Evolutionary conservation across 1,139 yeast genomes (phyloP).

Genomic region (Kurtzmaniella quercitrusa): DNA sequence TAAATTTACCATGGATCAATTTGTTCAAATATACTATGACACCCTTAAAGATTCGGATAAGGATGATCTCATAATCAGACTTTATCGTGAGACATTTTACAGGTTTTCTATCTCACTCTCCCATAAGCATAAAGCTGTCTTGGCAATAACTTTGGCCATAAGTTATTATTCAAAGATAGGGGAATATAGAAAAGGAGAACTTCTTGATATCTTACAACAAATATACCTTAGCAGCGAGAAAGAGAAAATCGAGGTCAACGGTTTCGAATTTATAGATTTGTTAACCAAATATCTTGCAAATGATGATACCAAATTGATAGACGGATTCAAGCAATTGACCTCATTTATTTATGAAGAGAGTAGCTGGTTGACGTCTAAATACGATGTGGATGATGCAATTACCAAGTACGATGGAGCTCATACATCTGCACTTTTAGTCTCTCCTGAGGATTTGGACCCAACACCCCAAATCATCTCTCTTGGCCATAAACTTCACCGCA

Average conservation of each 20-base stretch:
- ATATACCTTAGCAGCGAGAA: background rate
- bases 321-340: conserved; percentile 14
- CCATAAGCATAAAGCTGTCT: conserved; percentile 42
- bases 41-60: conserved; percentile 29
- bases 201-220: conserved; percentile 6
- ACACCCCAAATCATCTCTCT: conserved; percentile 48
- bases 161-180: conserved; percentile 22
- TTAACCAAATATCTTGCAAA: conserved; percentile 12
- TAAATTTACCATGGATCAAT: conserved; percentile 51
- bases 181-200: conserved; percentile 17
- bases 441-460: conserved; percentile 66
- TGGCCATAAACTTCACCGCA: conserved; percentile 23
- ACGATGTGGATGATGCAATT: conserved; percentile 22
- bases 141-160: conserved; percentile 39
- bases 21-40: conserved; percentile 34
- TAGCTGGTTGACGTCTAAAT: conserved; percentile 22
- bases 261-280: conserved; percentile 10
- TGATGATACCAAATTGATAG: conserved; percentile 14
- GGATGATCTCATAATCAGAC: conserved; percentile 20
- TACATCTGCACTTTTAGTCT: conserved; percentile 50
- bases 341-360: conserved; percentile 21
- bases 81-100: conserved; percentile 47
- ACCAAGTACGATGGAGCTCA: conserved; percentile 3
- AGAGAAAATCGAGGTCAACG: conserved; percentile 5
- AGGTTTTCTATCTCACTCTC: conserved; percentile 47